phyloP scores from a whole-genome alignment of 257 asterid species.

The Ligustrum vulgare region DNA sequence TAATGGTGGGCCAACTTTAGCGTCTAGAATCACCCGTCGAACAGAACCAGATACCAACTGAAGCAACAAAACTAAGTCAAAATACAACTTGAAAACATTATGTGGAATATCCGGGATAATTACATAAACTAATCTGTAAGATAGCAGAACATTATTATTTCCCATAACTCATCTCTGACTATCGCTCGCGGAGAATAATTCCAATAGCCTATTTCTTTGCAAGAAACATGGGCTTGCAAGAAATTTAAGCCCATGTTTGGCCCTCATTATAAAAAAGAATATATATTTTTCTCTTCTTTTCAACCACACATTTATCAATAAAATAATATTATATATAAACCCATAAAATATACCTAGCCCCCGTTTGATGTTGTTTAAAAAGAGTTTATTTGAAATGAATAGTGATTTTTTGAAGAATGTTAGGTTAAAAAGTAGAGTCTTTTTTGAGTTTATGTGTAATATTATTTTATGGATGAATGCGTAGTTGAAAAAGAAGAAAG shows the following conservation, averaged over 20 bases:
- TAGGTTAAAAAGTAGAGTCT: too few relatives aligned
- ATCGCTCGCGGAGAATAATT: constrained; percentile 19
- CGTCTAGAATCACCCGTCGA: constrained; percentile 78
- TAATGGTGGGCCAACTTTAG: constrained; percentile 88
- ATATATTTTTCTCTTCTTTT: too few relatives aligned
- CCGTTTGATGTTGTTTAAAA: too few relatives aligned
- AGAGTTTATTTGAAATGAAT: too few relatives aligned
- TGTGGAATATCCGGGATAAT: constrained; percentile 12
- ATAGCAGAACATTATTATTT: constrained; percentile 13
- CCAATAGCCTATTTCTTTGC: constrained; percentile 8
- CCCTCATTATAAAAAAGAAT: too few relatives aligned
- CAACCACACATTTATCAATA: too few relatives aligned
- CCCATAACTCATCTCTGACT: constrained; percentile 10
- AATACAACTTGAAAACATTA: constrained; percentile 10
- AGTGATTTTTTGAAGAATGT: too few relatives aligned
- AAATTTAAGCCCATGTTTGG: neutral
- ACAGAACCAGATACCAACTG: constrained; percentile 82
- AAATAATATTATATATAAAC: too few relatives aligned
- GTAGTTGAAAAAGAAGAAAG: too few relatives aligned
- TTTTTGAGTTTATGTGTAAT: too few relatives aligned
- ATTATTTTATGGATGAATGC: too few relatives aligned
- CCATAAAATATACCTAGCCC: too few relatives aligned
- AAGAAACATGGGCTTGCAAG: constrained; percentile 9
- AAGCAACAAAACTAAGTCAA: constrained; percentile 33
- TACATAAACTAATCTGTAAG: constrained; percentile 16